Conservation (phyloP, 768 basidiomycete species). For the Mycena olivaceomarginata region DNA sequence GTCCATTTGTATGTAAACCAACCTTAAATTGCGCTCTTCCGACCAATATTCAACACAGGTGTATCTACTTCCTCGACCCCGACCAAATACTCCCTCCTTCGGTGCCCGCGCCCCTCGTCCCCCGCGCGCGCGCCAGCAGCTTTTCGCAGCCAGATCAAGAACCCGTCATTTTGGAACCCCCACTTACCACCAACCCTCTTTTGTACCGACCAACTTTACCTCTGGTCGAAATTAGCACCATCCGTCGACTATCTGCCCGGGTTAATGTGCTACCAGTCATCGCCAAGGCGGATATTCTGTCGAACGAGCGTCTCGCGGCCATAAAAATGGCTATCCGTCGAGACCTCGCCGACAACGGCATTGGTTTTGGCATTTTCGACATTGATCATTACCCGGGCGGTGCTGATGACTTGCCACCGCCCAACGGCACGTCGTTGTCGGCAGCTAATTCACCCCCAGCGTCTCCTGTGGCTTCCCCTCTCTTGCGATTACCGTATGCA, state of each 20-base stretch:
- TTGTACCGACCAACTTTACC: conserved; percentile 82
- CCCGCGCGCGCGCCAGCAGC: conserved; percentile 82
- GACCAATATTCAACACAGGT: conserved; percentile 64
- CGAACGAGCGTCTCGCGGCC: conserved; percentile 86
- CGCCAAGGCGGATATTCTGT: conserved; percentile 87
- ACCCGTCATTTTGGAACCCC: conserved; percentile 88
- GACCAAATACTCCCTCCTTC: conserved; percentile 85
- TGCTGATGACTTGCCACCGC: conserved; percentile 65
- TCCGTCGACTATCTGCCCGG: conserved; percentile 86
- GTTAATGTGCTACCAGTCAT: conserved; percentile 94
- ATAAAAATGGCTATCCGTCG: conserved; percentile 88
- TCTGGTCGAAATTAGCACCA: conserved; percentile 82
- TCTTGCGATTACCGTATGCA: conserved; percentile 87
- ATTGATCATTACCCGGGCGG: conserved; percentile 73
- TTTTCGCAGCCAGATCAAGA: conserved; percentile 84
- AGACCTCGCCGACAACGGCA: conserved; percentile 89
- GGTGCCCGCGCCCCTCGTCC: conserved; percentile 79
- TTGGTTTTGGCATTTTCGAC: conserved; percentile 94
- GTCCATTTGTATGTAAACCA: conserved; percentile 81
- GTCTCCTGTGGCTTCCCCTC: conserved; percentile 77
- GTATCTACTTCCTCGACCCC: conserved; percentile 93
- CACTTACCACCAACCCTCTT: conserved; percentile 83
- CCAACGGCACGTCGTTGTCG: conserved; percentile 70
- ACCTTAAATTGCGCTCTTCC: conserved; percentile 43
- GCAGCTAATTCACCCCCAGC: conserved; percentile 78